Percentiles rank a stretch among this genome's conserved stretches.
phyloP scores from a whole-genome alignment of 83 land plant species.

The Diphasiastrum complanatum region DNA sequence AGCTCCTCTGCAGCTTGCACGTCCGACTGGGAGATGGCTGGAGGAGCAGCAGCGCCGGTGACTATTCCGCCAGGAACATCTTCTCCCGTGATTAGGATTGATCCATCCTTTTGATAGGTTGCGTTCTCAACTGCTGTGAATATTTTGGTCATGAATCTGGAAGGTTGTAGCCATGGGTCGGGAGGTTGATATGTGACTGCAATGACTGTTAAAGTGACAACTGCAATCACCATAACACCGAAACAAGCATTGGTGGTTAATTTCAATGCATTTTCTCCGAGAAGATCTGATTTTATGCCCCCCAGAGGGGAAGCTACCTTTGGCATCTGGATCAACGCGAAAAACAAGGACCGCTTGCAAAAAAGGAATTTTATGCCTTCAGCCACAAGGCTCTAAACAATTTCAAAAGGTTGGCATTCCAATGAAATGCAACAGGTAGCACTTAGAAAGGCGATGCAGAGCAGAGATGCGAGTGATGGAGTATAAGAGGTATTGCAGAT shows the following conservation, averaged over 20 bases:
- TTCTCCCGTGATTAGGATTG: constrained; percentile 68
- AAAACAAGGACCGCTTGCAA: no score
- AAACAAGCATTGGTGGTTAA: constrained; percentile 59
- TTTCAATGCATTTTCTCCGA: constrained; percentile 49
- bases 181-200: constrained; percentile 88
- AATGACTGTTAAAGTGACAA: constrained; percentile 67
- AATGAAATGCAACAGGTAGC: no score
- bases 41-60: no score
- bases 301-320: no score
- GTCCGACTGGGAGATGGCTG: neutral
- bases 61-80: constrained; percentile 41
- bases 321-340: no score
- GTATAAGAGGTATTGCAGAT: no score
- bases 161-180: constrained; percentile 67
- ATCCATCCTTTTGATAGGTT: constrained; percentile 55
- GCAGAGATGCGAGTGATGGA: no score
- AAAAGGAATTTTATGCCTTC: no score
- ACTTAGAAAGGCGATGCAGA: no score
- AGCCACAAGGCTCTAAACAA: no score
- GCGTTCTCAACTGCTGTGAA: constrained; percentile 60
- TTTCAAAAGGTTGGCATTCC: no score
- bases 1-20: neutral
- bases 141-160: constrained; percentile 38
- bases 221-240: constrained; percentile 64
- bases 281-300: constrained; percentile 40